A percentile compares a stretch with the other conserved stretches of the same genome.
phyloP scores from a whole-genome alignment of 495 filamentous ascomycete species.

The Penicillium argentinense region DNA sequence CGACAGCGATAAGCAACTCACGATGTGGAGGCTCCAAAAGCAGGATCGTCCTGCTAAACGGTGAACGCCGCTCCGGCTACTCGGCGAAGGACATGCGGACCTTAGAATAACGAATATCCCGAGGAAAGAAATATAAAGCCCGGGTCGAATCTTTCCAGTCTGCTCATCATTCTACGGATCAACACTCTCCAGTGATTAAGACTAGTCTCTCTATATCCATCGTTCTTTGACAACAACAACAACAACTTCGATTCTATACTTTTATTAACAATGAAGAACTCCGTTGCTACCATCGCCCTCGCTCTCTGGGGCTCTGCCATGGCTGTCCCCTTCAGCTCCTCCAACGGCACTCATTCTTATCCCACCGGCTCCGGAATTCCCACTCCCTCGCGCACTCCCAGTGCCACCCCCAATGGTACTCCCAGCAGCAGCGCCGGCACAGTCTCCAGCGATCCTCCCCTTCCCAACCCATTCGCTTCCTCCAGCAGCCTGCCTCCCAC shows the following conservation, averaged over 20 bases:
- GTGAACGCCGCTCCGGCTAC: background rate
- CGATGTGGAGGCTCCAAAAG: background rate
- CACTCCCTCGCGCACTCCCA: constrained; percentile 7
- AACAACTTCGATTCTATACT: background rate
- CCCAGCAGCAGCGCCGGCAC: background rate
- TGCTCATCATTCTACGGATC: constrained; percentile 7
- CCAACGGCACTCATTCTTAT: constrained; percentile 8
- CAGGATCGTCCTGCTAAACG: background rate
- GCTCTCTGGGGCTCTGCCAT: constrained; percentile 19
- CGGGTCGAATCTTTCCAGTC: background rate
- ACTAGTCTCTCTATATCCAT: too few species aligned
- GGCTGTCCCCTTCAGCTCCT: constrained; percentile 15
- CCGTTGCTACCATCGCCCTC: constrained; percentile 14
- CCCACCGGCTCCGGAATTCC: constrained; percentile 1
- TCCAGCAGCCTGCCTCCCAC: constrained; percentile 3
- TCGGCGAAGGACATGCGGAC: background rate
- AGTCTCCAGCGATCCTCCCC: constrained; percentile 1
- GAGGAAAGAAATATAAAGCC: constrained; percentile 17
- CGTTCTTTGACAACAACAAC: background rate
- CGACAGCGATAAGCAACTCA: background rate
- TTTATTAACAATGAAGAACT: constrained; percentile 20
- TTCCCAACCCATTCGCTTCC: constrained; percentile 6
- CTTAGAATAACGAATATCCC: background rate
- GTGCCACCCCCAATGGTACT: constrained; percentile 1
- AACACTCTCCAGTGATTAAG: constrained; percentile 4